phyloP scores from a whole-genome alignment of 148 eudicot species.

The Rhododendron henanense region DNA sequence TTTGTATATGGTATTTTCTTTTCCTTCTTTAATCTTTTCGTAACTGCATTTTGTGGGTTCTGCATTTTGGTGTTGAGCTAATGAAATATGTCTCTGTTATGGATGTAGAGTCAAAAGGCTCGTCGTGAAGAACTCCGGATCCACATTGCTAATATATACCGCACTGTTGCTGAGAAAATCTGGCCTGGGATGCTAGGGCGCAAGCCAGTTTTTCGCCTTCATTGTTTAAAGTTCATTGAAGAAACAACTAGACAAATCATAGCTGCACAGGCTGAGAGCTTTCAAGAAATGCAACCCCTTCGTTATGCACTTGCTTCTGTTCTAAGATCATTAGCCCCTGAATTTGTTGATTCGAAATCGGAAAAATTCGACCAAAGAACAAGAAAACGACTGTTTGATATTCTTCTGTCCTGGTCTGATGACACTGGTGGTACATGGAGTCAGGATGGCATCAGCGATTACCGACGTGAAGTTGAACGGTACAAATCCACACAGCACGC shows the following conservation, averaged over 20 bases:
- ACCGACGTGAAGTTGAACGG: conserved; percentile 95
- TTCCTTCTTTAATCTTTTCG: neutral
- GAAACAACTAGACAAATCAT: conserved; percentile 77
- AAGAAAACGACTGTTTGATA: conserved; percentile 89
- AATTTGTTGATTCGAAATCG: conserved; percentile 93
- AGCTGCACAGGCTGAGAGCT: conserved; percentile 63
- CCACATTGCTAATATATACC: conserved; percentile 85
- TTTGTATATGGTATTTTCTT: neutral
- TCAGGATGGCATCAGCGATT: conserved; percentile 87
- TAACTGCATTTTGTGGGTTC: neutral
- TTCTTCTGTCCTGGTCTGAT: conserved; percentile 92
- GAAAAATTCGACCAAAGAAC: conserved; percentile 89
- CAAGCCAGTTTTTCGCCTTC: conserved; percentile 90
- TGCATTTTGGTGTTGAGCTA: conserved; percentile 9
- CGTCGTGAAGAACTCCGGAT: conserved; percentile 94
- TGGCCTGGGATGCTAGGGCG: conserved; percentile 97
- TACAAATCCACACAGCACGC: conserved; percentile 88
- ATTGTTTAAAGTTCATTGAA: conserved; percentile 87
- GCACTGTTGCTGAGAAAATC: conserved; percentile 87
- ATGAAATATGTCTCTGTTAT: conserved; percentile 5
- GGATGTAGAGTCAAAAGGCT: conserved; percentile 81
- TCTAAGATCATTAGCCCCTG: conserved; percentile 90
- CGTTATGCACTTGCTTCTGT: conserved; percentile 95
- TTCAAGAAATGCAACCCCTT: conserved; percentile 90
- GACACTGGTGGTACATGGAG: conserved; percentile 75